Evolutionary conservation across 2,329 filamentous ascomycete species (phyloP).

Genomic region (Phyllosticta capitalensis): DNA sequence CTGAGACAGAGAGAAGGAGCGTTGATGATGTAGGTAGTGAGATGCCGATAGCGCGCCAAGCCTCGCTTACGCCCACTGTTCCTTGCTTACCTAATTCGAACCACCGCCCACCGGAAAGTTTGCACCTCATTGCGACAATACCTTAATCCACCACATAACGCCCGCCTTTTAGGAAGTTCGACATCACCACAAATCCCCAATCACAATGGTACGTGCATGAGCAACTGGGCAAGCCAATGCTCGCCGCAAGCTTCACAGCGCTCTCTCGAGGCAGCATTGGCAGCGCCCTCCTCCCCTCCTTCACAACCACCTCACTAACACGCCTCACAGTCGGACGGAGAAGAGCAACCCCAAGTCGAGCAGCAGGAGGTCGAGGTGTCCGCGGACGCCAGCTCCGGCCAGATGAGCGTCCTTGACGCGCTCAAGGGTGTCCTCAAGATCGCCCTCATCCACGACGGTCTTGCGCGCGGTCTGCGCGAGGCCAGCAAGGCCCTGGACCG

Average conservation of each 20-base stretch:
- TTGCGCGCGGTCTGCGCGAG: conserved; percentile 96
- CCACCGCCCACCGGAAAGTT: too few species aligned
- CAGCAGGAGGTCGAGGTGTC: conserved; percentile 89
- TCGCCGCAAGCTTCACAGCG: too few species aligned
- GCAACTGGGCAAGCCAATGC: too few species aligned
- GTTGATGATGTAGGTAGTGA: neutral
- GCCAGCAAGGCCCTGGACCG: conserved; percentile 98
- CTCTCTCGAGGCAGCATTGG: neutral
- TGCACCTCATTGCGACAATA: too few species aligned
- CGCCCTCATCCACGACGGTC: conserved; percentile 98
- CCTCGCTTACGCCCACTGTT: neutral
- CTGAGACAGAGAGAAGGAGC: neutral
- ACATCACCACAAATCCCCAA: conserved; percentile 21
- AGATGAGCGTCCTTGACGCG: conserved; percentile 97
- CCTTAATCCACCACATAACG: too few species aligned
- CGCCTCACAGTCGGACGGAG: conserved; percentile 85
- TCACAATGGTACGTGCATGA: conserved; percentile 30
- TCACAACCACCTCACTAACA: neutral
- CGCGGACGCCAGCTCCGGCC: conserved; percentile 79
- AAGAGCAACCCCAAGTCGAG: conserved; percentile 85
- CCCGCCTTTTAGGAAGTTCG: conserved; percentile 39
- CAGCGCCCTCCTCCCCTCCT: neutral
- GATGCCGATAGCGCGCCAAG: neutral
- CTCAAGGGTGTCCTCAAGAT: conserved; percentile 99
- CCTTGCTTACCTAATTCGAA: too few species aligned